phyloP scores from a whole-genome alignment of 2,329 filamentous ascomycete species.

The Alternaria angustiovoidea region DNA sequence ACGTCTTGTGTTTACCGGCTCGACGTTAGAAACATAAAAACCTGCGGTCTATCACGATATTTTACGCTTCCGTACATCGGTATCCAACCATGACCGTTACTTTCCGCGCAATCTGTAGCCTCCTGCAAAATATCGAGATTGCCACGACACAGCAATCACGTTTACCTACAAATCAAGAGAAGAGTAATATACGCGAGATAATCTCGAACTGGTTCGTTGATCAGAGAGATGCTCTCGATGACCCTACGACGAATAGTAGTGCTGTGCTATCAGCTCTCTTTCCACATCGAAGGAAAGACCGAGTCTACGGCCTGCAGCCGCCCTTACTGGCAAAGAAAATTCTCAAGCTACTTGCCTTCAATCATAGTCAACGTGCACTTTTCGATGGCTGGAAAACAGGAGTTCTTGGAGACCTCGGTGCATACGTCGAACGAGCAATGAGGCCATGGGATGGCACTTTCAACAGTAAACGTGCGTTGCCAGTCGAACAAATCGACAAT shows the following conservation, averaged over 20 bases:
- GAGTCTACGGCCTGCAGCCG: slow-evolving; percentile 76
- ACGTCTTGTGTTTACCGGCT: background rate
- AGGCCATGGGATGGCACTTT: slow-evolving; percentile 61
- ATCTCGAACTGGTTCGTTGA: slow-evolving; percentile 73
- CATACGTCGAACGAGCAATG: slow-evolving; percentile 73
- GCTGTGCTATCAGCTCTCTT: slow-evolving; percentile 79
- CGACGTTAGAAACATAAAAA: background rate
- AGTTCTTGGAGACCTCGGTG: slow-evolving; percentile 71
- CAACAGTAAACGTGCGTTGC: slow-evolving; percentile 47
- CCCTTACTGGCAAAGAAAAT: slow-evolving; percentile 71
- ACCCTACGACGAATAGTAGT: slow-evolving; percentile 63
- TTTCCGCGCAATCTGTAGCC: slow-evolving; percentile 76
- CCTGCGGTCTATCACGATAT: background rate
- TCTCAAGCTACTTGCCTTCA: slow-evolving; percentile 70
- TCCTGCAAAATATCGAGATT: slow-evolving; percentile 73
- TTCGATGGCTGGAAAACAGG: slow-evolving; percentile 69
- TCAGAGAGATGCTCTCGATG: slow-evolving; percentile 67
- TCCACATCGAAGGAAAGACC: slow-evolving; percentile 77
- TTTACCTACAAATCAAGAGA: slow-evolving; percentile 42
- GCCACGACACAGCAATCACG: slow-evolving; percentile 54
- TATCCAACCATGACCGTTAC: slow-evolving; percentile 64
- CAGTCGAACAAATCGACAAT: slow-evolving; percentile 77
- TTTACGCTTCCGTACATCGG: background rate
- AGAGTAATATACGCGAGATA: slow-evolving; percentile 41
- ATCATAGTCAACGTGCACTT: slow-evolving; percentile 66